These are phyloP conservation scores for Colletotrichum sp. DNA, from an alignment of 2,329 filamentous ascomycete genomes.

Conservation along the genomic window DNA sequence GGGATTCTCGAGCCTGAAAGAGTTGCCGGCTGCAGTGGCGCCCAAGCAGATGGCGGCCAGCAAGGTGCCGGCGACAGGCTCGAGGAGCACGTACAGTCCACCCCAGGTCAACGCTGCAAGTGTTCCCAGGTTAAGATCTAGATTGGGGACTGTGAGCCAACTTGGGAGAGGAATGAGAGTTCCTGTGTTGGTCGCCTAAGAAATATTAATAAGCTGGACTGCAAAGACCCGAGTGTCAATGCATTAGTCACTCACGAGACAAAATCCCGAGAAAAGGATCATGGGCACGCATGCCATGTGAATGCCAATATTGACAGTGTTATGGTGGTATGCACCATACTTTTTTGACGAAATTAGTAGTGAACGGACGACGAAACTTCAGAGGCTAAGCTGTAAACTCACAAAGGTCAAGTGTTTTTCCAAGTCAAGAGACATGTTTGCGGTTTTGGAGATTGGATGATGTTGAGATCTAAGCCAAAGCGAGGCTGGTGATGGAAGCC, in stretches of 20 bases:
- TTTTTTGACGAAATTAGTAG: slow-evolving; percentile 37
- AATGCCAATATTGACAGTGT: slow-evolving; percentile 77
- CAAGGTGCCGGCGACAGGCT: slow-evolving; percentile 86
- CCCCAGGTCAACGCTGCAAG: slow-evolving; percentile 73
- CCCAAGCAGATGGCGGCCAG: slow-evolving; percentile 79
- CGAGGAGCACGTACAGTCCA: slow-evolving; percentile 85
- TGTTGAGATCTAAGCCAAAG: slow-evolving; percentile 2
- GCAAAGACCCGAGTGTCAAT: background rate
- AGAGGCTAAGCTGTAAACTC: slow-evolving; percentile 39
- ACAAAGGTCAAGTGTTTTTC: slow-evolving; percentile 86
- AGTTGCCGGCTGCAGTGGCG: slow-evolving; percentile 77
- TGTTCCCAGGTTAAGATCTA: slow-evolving; percentile 70
- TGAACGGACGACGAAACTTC: background rate
- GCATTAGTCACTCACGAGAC: slow-evolving; percentile 64
- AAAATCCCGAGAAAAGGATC: slow-evolving; percentile 73
- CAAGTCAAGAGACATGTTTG: slow-evolving; percentile 72
- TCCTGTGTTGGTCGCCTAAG: slow-evolving; percentile 66
- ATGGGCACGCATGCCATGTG: slow-evolving; percentile 82
- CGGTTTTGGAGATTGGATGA: background rate
- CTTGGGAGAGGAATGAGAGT: slow-evolving; percentile 68
- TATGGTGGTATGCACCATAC: slow-evolving; percentile 87
- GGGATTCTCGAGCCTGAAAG: slow-evolving; percentile 66
- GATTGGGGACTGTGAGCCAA: slow-evolving; percentile 71
- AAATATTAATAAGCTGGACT: slow-evolving; percentile 15
- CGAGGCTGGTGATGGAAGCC: background rate